A percentile compares a stretch with the other conserved stretches of the same genome.
phyloP scores from a whole-genome alignment of 2,329 filamentous ascomycete species.

The Aspergillus sp. region DNA sequence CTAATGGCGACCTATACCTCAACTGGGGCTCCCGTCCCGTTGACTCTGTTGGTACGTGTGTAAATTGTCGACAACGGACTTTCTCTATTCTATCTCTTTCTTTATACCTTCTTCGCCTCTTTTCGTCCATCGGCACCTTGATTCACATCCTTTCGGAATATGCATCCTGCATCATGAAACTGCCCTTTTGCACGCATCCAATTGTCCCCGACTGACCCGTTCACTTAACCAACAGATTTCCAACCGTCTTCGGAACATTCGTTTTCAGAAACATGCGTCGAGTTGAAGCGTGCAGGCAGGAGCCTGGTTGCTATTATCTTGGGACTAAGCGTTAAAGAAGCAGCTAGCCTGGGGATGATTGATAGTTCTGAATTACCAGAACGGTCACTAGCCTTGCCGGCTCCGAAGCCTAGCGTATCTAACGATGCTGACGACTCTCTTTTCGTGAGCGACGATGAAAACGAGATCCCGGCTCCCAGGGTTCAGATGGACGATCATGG shows the following conservation, averaged over 20 bases:
- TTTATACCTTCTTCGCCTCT: neutral
- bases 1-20: slow-evolving; percentile 42
- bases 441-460: slow-evolving; percentile 32
- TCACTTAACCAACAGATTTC: slow-evolving; percentile 24
- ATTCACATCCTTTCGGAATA: neutral
- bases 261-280: slow-evolving; percentile 48
- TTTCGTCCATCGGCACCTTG: neutral
- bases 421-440: slow-evolving; percentile 28
- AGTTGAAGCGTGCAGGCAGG: slow-evolving; percentile 50
- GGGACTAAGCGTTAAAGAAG: slow-evolving; percentile 47
- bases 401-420: slow-evolving; percentile 19
- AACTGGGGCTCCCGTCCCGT: slow-evolving; percentile 42
- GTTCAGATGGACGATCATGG: slow-evolving; percentile 9
- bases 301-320: slow-evolving; percentile 50
- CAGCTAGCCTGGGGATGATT: slow-evolving; percentile 43
- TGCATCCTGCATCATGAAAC: neutral
- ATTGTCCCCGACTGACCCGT: slow-evolving; percentile 11
- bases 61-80: slow-evolving; percentile 5
- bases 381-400: slow-evolving; percentile 14
- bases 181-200: slow-evolving; percentile 6
- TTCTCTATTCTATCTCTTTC: slow-evolving; percentile 11
- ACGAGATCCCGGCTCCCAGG: slow-evolving; percentile 18
- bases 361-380: slow-evolving; percentile 31
- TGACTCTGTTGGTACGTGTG: slow-evolving; percentile 41
- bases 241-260: slow-evolving; percentile 42